Percentiles rank a stretch among this genome's conserved stretches.
Conservation (phyloP, 495 filamentous ascomycete species). For the Amorphotheca resinae region DNA sequence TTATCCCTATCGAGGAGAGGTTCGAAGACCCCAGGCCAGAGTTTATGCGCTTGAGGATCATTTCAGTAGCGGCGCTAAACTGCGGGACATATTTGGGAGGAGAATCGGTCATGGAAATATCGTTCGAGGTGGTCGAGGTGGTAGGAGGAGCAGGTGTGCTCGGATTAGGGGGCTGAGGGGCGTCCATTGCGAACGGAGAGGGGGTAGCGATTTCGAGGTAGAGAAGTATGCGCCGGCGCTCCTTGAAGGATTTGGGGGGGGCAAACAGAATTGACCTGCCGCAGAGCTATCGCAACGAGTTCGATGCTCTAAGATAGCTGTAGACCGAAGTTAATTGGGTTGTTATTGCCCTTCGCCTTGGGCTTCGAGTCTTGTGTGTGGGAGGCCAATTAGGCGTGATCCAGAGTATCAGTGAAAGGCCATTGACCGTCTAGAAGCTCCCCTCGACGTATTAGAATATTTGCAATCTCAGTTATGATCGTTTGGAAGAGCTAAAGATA, state of each 20-base stretch:
- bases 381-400: background rate
- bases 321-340: slow-evolving; percentile 9
- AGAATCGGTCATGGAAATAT: slow-evolving; percentile 8
- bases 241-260: background rate
- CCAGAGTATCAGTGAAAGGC: slow-evolving; percentile 4
- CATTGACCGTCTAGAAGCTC: slow-evolving; percentile 1
- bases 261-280: background rate
- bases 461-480: background rate
- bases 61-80: slow-evolving; percentile 41
- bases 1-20: slow-evolving; percentile 17
- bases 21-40: slow-evolving; percentile 22
- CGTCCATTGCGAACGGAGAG: background rate
- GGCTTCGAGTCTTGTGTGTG: background rate
- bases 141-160: slow-evolving; percentile 3
- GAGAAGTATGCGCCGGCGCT: slow-evolving; percentile 14
- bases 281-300: background rate
- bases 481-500: slow-evolving; percentile 3
- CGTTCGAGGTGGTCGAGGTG: slow-evolving; percentile 5
- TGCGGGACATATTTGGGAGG: slow-evolving; percentile 28
- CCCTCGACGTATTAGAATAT: background rate
- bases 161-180: background rate
- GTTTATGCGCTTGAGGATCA: slow-evolving; percentile 42
- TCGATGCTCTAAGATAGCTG: background rate
- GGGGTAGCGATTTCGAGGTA: background rate
- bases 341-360: background rate